Evolutionary conservation across 1,284 basidiomycete genomes (phyloP), one percentile per base, ranked within the genome.

Genomic region (Entoloma clypeatum): DNA sequence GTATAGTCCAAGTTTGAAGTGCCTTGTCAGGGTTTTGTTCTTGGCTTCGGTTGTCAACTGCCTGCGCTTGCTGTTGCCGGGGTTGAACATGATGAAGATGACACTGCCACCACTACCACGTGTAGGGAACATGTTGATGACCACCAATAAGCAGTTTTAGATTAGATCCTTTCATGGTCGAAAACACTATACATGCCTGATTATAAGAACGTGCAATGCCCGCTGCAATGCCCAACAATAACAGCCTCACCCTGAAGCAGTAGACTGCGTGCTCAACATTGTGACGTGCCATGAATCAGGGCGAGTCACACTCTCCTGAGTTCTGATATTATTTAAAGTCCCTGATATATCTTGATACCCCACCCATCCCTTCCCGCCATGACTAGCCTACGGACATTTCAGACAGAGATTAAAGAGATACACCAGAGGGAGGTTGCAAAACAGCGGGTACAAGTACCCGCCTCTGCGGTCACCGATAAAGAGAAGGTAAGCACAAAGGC

Each of bases 401-500:
- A 88, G 60, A 72, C 63, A 53, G 83, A 86, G 62, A 88, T 88
- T 46, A 79, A 87, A 47, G 74, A 81, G 50, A 82, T 87, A 55
- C 76, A 77, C 43, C 65, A 72, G 49, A 74, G 77, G 36, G 81
- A 86, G 61, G 60, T 76, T 30, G 63, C 69, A 19, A 84, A 74
- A 60, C 79, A 85, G 51, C 75, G 80, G 30, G 61, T 62, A 13
- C 64, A 68, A 31, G 57, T 60, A 11, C 50, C 52, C 18, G 17
- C 35, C 14, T 19, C 29, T 17, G 22, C 41, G 21, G 13, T 32
- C 23, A 8, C 18, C 7, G 50, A 59, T 18, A 60, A 61, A 39
- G 57, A 62, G 43, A 62, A 63, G 50, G 66, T 62, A 52, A 72
- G 65, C 61, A 48, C 54, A 56, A 47, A 71, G 66, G 57, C 60